Evolutionary conservation across 768 basidiomycete species (phyloP).

Genomic region (Leccinellum rugosiceps): DNA sequence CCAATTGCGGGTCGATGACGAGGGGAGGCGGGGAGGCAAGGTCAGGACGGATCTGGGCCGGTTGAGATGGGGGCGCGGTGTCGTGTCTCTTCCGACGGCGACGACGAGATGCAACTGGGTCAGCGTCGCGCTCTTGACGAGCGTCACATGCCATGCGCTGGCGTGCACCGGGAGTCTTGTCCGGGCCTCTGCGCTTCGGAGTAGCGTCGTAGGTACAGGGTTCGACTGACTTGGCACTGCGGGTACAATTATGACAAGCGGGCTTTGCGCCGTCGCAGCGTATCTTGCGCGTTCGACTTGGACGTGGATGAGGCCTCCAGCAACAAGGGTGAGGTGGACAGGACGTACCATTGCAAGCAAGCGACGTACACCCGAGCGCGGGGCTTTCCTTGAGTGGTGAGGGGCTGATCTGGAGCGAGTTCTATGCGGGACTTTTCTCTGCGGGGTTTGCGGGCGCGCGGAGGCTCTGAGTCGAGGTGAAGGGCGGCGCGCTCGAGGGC

Average conservation of each 20-base stretch:
- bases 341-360: conserved; percentile 68
- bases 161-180: conserved; percentile 75
- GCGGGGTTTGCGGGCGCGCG: conserved; percentile 37
- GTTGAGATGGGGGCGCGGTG: neutral
- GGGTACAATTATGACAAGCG: conserved; percentile 67
- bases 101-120: conserved; percentile 21
- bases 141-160: conserved; percentile 52
- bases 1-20: conserved; percentile 27
- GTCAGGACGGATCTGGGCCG: neutral
- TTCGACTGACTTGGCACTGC: conserved; percentile 41
- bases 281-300: conserved; percentile 73
- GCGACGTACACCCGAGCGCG: conserved; percentile 76
- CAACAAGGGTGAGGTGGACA: neutral
- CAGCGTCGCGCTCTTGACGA: conserved; percentile 33
- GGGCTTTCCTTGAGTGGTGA: conserved; percentile 77
- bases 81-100: conserved; percentile 20
- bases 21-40: conserved; percentile 9
- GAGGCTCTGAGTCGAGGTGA: neutral
- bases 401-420: conserved; percentile 72
- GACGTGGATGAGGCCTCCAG: conserved; percentile 3
- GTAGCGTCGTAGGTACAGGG: conserved; percentile 66
- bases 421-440: conserved; percentile 60
- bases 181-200: conserved; percentile 79
- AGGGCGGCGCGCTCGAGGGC: neutral
- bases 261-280: conserved; percentile 83